Evolutionary conservation across 192 early-diverging fungal genomes (phyloP).

Genomic region (Coemansia sp.): DNA sequence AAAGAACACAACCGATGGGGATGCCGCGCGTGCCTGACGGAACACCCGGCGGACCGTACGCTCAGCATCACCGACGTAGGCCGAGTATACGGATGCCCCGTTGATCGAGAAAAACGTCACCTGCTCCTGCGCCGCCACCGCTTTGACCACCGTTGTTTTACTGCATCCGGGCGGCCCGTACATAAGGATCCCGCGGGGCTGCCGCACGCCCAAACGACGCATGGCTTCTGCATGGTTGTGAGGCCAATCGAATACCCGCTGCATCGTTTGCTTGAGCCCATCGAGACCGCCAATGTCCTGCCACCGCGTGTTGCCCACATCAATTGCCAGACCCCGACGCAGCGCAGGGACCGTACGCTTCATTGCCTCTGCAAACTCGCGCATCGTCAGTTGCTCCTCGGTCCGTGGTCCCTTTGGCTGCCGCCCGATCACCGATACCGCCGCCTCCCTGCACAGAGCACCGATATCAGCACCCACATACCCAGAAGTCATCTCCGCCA

Average conservation of each 20-base stretch:
- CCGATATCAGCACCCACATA: slow-evolving; percentile 94
- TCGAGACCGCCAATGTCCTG: slow-evolving; percentile 86
- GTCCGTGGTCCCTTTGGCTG: too few species aligned
- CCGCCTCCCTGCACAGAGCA: slow-evolving; percentile 81
- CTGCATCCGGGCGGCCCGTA: slow-evolving; percentile 98
- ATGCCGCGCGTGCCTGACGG: slow-evolving; percentile 70
- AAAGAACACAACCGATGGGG: slow-evolving; percentile 90
- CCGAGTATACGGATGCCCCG: slow-evolving; percentile 37
- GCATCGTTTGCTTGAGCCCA: slow-evolving; percentile 73
- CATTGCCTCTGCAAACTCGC: slow-evolving; percentile 69
- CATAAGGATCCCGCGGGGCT: slow-evolving; percentile 86
- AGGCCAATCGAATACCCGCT: slow-evolving; percentile 91
- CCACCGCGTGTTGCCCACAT: slow-evolving; percentile 68
- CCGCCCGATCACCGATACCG: slow-evolving; percentile 34
- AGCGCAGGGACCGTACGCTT: slow-evolving; percentile 67
- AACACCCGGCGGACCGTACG: slow-evolving; percentile 69
- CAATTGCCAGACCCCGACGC: slow-evolving; percentile 65
- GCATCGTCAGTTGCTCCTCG: slow-evolving; percentile 35
- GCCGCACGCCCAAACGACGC: slow-evolving; percentile 71
- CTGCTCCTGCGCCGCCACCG: slow-evolving; percentile 79
- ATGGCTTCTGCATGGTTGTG: slow-evolving; percentile 68
- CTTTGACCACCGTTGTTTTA: slow-evolving; percentile 92
- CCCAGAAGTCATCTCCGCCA: slow-evolving; percentile 75
- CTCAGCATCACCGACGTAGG: slow-evolving; percentile 43
- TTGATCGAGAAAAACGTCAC: slow-evolving; percentile 68